Evolutionary conservation across 768 basidiomycete genomes (phyloP), one percentile per base, ranked within the genome.

Genomic region (Russula dissimulans): DNA sequence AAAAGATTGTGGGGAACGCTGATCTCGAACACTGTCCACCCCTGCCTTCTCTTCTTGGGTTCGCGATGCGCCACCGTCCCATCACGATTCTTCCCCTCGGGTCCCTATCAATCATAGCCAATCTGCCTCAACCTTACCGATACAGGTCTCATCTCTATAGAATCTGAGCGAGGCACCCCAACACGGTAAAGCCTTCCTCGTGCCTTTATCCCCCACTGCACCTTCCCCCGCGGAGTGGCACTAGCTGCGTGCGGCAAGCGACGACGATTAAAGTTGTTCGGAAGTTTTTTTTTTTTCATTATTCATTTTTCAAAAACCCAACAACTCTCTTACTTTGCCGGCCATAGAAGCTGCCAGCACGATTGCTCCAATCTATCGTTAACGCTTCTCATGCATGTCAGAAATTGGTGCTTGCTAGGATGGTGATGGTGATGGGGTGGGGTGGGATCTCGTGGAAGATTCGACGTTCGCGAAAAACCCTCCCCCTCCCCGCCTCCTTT

Each of bases 51-150:
- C 34, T 36, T 5, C 34, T 36, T 10, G 5, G 34, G 34, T 36
- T 36, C 34, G 34, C 10, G 34, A 10, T 36, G 49, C n/a, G 49
- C n/a, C n/a, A 38, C n/a, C 18, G 9, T 39, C 6, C 34, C 34
- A 22, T 22, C 38, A 10, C 34, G 34, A 36, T 31, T 39, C 22
- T 12, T 51, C 36, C 22, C 11, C 36, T 47, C 36, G 18, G 22
- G 4, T 43, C 26, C 57, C 50, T 53, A 52, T 59, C 56, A 51
- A 47, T 60, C 56, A 22, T 43, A 57, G 61, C n/a, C 18, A 57
- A 62, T 62, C 61, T 53, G 12, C 50, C 60, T 48, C 43, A 39
- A 6, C 3, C 8, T 55, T 57, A 9, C 45, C 56, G 14, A 57
- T 54, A 62, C n/a, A 7, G 34, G 61, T 31, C n/a, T 48, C 12